phyloP scores from a whole-genome alignment of 345 rosid species.

The Eutrema yunnanense region DNA sequence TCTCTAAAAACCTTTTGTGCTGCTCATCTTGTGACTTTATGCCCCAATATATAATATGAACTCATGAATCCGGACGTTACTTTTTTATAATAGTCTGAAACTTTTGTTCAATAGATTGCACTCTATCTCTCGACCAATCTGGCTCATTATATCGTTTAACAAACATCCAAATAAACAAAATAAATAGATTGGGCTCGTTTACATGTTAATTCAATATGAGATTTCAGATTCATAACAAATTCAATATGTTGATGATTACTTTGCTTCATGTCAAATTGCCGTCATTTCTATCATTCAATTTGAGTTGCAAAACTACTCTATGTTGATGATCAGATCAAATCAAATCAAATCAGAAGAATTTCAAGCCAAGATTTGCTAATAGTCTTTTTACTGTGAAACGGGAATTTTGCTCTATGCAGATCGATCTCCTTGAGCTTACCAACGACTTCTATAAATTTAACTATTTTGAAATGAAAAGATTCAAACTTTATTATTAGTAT shows the following conservation, averaged over 20 bases:
- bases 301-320: constrained; percentile 49
- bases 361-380: neutral
- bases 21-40: neutral
- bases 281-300: constrained; percentile 53
- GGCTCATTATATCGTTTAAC: no score
- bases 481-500: neutral
- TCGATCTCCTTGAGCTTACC: neutral
- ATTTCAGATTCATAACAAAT: no score
- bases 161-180: no score
- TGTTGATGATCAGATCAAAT: constrained; percentile 29
- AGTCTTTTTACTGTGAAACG: constrained; percentile 18
- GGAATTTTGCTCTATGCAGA: constrained; percentile 39
- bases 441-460: neutral
- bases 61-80: no score
- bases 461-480: neutral
- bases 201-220: no score
- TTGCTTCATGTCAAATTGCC: constrained; percentile 35
- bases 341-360: constrained; percentile 32
- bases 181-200: no score
- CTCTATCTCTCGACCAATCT: no score
- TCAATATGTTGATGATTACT: no score
- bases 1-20: neutral
- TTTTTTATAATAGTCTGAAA: no score
- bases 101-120: no score
- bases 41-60: neutral